These are phyloP conservation scores for Lactarius trivialis DNA, from an alignment of 768 basidiomycete species.

Conservation along the genomic window DNA sequence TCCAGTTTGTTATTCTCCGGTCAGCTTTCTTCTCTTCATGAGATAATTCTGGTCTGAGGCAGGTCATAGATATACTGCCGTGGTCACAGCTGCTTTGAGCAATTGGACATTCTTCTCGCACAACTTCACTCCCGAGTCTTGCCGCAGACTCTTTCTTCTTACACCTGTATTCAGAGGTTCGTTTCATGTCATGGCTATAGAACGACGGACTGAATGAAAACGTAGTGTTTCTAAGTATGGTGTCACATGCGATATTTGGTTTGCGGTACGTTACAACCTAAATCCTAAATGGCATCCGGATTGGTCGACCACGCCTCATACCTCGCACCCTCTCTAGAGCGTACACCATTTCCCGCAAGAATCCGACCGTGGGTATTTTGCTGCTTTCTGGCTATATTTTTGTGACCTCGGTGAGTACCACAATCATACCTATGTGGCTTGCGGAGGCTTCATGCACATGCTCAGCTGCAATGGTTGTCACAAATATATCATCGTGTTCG, in stretches of 20 bases:
- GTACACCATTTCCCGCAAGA: constrained; percentile 49
- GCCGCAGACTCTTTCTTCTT: constrained; percentile 43
- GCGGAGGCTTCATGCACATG: not conserved
- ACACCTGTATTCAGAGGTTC: constrained; percentile 58
- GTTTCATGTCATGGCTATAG: not conserved
- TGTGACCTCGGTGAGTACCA: constrained; percentile 38
- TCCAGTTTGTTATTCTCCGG: constrained; percentile 12
- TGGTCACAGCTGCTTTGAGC: constrained; percentile 41
- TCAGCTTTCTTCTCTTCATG: not conserved
- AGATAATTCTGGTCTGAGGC: not conserved
- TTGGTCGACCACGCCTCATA: not conserved
- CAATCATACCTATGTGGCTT: constrained; percentile 20
- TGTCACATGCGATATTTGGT: constrained; percentile 59
- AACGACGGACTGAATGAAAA: constrained; percentile 3
- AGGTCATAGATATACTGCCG: constrained; percentile 36
- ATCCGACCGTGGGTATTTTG: constrained; percentile 35
- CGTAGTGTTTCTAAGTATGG: constrained; percentile 53
- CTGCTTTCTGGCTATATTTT: constrained; percentile 38
- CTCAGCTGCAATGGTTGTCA: constrained; percentile 49
- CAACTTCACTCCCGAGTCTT: constrained; percentile 41
- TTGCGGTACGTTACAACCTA: constrained; percentile 37
- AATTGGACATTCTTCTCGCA: constrained; percentile 52
- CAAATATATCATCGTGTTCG: constrained; percentile 46
- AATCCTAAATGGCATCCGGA: not conserved
- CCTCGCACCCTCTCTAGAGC: constrained; percentile 33